Evolutionary conservation across 805 yeast genomes (phyloP), one percentile per base, ranked within the genome.

Genomic region (Tetrapisispora phaffii): DNA sequence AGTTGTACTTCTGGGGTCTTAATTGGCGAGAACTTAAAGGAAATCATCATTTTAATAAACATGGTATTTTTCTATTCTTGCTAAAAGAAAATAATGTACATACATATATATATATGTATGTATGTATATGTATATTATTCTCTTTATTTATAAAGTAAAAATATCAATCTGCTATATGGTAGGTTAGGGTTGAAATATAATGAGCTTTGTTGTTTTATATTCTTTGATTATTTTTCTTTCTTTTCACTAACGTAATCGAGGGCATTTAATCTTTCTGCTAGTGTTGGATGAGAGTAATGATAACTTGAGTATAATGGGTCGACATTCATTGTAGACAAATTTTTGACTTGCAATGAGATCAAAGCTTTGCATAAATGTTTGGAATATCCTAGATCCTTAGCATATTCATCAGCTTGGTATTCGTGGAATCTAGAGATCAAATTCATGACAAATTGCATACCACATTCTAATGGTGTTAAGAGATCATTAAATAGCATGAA

Each of bases 331-430:
- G 88, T 76, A 46, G 86, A 73, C 60, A 93, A 75, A 65, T 93
- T 90, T 59, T 87, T 85, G 55, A 79, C 79, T 58, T 82, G 84
- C 50, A 93, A 68, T 50, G 75, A 79, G 59, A 86, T 81, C 59
- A 93, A 74, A 1, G 96, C 80, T 44, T 69, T 70, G 42, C 83
- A 76, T 60, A 93, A 75, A 42, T 79, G 79, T 28, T 74, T 70
- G 8, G 84, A 72, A 60, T 80, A 80, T 22, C 95, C 95, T 53
- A 79, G 75, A 41, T 73, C 70, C 45, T 79, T 80, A 16, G 97
- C 96, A 62, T 75, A 88, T 50, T 73, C 79, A 63, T 90, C 98
- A 16, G 99, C 97, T 67, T 93, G 87, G 59, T 81, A 93, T 68
- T 93, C 99, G 55, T 83, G 84, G 54, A 79, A 77, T 75, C 99